These are phyloP conservation scores for Ceratocystis lukuohia DNA, from an alignment of 2,329 filamentous ascomycete genomes.

Conservation along the genomic window DNA sequence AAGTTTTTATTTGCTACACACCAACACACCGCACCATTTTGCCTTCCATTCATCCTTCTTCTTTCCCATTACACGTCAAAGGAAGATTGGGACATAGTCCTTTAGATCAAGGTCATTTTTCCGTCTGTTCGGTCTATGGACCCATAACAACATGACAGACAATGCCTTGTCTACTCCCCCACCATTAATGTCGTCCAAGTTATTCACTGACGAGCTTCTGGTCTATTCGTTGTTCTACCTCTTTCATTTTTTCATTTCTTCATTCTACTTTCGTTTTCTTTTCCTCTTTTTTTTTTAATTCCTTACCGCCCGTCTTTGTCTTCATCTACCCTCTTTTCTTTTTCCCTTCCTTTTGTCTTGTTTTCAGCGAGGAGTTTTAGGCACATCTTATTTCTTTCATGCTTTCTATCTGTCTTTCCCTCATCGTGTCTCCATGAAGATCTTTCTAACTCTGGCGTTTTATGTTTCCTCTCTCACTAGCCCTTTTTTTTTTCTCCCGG, in stretches of 20 bases:
- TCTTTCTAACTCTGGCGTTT: not conserved
- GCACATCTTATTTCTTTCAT: not conserved
- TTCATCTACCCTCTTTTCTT: not conserved
- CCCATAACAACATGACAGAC: no score
- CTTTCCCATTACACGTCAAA: no score
- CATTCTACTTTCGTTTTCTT: not conserved
- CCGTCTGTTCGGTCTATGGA: no score
- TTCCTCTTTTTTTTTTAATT: not conserved
- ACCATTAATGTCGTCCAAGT: no score
- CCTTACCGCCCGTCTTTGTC: not conserved
- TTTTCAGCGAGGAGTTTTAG: conserved; percentile 18
- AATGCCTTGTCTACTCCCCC: no score
- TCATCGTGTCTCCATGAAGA: not conserved
- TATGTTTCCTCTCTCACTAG: no score
- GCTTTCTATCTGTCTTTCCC: not conserved
- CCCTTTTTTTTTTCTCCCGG: not conserved
- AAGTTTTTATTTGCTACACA: not conserved
- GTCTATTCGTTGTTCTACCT: not conserved
- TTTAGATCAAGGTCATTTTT: no score
- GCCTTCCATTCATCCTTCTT: no score
- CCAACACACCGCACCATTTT: not conserved
- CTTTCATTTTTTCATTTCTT: not conserved
- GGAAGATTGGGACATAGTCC: no score
- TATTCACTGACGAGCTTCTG: no score
- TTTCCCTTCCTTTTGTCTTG: not conserved